Percentiles rank a stretch among this genome's conserved stretches.
Evolutionary conservation across 148 eudicot species (phyloP).

Genomic region (Heliosperma pusillum): DNA sequence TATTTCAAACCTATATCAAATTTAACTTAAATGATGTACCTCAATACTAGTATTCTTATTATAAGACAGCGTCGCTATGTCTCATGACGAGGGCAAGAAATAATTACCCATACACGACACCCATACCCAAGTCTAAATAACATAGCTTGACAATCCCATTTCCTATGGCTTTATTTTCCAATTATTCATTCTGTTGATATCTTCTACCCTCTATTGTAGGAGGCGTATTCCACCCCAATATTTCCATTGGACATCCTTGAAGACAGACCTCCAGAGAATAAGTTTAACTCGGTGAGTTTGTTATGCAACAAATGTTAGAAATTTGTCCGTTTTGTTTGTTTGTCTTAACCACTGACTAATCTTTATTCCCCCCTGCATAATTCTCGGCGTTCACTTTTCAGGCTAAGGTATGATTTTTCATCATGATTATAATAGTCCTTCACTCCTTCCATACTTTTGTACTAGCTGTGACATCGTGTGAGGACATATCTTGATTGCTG

Average conservation of each 20-base stretch:
- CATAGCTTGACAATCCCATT: slow-evolving; percentile 32
- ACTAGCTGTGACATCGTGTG: background rate
- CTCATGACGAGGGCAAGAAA: too few relatives aligned
- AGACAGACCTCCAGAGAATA: slow-evolving; percentile 64
- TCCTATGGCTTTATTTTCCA: background rate
- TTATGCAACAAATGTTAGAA: background rate
- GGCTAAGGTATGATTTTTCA: slow-evolving; percentile 54
- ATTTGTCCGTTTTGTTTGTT: background rate
- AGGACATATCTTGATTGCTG: background rate
- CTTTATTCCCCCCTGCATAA: slow-evolving; percentile 18
- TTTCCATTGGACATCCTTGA: slow-evolving; percentile 72
- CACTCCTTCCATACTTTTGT: background rate
- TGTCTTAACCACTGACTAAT: slow-evolving; percentile 19
- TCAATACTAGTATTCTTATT: background rate
- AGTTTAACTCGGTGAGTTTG: slow-evolving; percentile 63
- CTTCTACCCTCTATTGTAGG: slow-evolving; percentile 32
- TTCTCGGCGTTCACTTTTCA: slow-evolving; percentile 31
- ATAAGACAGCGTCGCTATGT: too few relatives aligned
- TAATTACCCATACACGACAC: too few relatives aligned
- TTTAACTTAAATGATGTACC: background rate
- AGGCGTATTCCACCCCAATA: slow-evolving; percentile 73
- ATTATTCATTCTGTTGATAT: background rate
- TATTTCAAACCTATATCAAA: too few relatives aligned
- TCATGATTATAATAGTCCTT: background rate
- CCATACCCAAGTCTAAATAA: too few relatives aligned